These are phyloP conservation scores for Debaryomyces sp. DNA, from an alignment of 1,139 yeast genomes.

Conservation along the genomic window DNA sequence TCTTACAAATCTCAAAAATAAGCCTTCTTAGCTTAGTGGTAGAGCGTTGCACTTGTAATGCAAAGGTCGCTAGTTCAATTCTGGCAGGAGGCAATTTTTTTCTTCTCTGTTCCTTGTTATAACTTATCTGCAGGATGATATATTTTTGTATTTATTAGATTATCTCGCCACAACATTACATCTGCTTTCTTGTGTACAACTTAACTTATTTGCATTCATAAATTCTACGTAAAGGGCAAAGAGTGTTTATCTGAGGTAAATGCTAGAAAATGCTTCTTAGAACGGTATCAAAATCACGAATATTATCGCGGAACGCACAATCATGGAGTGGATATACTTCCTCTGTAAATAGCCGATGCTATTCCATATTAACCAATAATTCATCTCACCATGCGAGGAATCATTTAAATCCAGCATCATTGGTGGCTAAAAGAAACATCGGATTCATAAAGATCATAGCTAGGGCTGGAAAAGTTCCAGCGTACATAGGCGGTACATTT, in stretches of 20 bases:
- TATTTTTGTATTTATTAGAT: background rate
- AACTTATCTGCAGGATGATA: conserved; percentile 2
- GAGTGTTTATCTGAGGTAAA: background rate
- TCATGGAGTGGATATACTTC: background rate
- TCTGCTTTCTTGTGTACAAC: background rate
- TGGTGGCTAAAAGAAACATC: conserved; percentile 26
- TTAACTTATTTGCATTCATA: background rate
- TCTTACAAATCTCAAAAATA: background rate
- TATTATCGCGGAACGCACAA: conserved; percentile 1
- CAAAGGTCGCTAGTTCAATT: conserved; percentile 95
- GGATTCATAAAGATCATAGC: conserved; percentile 53
- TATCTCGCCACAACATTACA: conserved; percentile 5
- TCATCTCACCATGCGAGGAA: background rate
- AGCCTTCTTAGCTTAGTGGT: conserved; percentile 91
- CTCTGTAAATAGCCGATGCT: conserved; percentile 1
- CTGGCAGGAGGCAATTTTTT: conserved; percentile 77
- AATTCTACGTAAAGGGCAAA: background rate
- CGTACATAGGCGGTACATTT: conserved; percentile 83
- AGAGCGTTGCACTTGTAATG: conserved; percentile 96
- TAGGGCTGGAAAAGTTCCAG: conserved; percentile 61
- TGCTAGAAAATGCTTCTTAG: conserved; percentile 2
- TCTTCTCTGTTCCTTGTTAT: conserved; percentile 9
- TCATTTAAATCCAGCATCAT: background rate
- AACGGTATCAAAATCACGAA: conserved; percentile 2
- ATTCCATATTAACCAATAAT: conserved; percentile 1